Base-by-base conservation (phyloP, 495 filamentous ascomycete species). In the Annulohypoxylon bovei region DNA sequence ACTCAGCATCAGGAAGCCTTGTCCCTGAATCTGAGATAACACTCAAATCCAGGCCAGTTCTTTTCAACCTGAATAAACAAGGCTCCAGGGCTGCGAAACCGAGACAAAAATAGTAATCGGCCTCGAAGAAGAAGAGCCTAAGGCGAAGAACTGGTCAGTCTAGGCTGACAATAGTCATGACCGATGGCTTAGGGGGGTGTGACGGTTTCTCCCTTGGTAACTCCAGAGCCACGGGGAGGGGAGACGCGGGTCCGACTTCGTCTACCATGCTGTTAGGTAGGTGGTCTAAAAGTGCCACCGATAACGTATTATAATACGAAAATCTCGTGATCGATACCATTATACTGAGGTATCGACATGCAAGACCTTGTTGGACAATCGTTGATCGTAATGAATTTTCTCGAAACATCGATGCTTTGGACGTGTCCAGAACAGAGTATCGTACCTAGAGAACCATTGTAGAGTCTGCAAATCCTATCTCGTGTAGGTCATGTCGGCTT, bases 71-170 rank as follows among this genome's bases (percentile, higher is more conserved):
- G 63, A 30, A 47, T 44, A n/a, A 53, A 50, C 14, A 57, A 71
- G 62, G 68, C 68, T 66, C 47, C 8, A 50, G 62, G 58, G 68
- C 62, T 71, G 49, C 30, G 9, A 55, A 6, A 33, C 46, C 3
- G 18, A 66, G 64, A 64, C 47, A 18, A 68, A 56, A 65, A 68
- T 68, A 68, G 64, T 9, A 64, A 54, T 50, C 12, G 46, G 12
- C 6, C 14, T 40, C 25, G 42, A 54, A 20, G 30, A 49, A 32
- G 6, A 28, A 40, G 57, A 54, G 55, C 54, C 47, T 68, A 55
- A 72, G 55, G 47, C 28, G 30, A 62, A 55, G 46, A 56, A 27
- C 12, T n/a, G 64, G 44, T 42, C n/a, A 27, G 23, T 49, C 54
- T 65, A 44, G 70, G 64, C 64, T 72, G 59, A 67, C 58, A 49